Conservation (phyloP, 108 stramenopile genomes). For the Nannochloropsis salina region DNA sequence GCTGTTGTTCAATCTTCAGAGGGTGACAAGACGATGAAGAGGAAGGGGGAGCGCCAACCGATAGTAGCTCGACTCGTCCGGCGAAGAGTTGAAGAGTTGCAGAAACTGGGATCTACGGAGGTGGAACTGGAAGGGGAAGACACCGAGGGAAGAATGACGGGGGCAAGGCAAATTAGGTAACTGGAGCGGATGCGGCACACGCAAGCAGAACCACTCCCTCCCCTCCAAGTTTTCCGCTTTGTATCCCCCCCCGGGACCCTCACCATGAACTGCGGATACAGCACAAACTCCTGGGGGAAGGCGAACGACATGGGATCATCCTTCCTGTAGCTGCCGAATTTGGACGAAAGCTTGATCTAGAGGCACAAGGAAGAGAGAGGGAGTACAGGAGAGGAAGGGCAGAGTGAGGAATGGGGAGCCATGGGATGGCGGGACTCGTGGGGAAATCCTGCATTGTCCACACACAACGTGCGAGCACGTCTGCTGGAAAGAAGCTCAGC, state of each 20-base stretch:
- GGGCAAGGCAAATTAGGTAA: neutral
- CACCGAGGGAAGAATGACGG: neutral
- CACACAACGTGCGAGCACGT: too few species aligned
- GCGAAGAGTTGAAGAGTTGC: constrained; percentile 94
- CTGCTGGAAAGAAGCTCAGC: neutral
- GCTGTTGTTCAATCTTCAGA: neutral
- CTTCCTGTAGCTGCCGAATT: constrained; percentile 91
- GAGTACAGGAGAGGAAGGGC: neutral
- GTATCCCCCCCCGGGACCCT: constrained; percentile 73
- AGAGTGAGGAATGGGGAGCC: neutral
- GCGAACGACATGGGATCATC: constrained; percentile 86
- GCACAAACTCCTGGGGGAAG: constrained; percentile 82
- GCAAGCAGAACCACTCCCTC: neutral
- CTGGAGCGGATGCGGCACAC: neutral
- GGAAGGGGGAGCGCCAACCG: constrained; percentile 52
- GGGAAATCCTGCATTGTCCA: too few species aligned
- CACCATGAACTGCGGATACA: constrained; percentile 96
- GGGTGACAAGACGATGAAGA: neutral
- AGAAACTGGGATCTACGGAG: constrained; percentile 57
- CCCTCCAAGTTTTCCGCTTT: neutral
- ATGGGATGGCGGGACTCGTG: neutral
- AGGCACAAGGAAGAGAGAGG: neutral
- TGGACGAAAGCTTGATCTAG: constrained; percentile 84
- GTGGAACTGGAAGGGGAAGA: constrained; percentile 47
- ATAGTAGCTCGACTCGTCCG: constrained; percentile 96